phyloP scores from a whole-genome alignment of 805 yeast genomes.

The Zygosaccharomyces kombuchaensis region DNA sequence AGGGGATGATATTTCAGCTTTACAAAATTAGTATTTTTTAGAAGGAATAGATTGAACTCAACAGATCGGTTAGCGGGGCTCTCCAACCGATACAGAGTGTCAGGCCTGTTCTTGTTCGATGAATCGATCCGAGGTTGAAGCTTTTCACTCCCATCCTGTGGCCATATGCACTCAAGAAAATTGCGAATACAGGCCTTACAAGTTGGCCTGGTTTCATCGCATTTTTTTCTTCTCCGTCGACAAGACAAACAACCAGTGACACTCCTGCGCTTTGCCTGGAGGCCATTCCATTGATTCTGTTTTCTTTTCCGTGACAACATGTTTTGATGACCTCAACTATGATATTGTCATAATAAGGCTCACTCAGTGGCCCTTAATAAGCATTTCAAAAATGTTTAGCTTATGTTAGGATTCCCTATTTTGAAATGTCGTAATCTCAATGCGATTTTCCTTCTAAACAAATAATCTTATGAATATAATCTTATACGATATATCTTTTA shows the following conservation, averaged over 20 bases:
- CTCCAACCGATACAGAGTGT: too few relatives aligned
- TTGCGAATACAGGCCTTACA: slow-evolving; percentile 12
- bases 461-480: too few relatives aligned
- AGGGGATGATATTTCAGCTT: not conserved
- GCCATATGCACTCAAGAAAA: slow-evolving; percentile 13
- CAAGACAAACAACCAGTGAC: slow-evolving; percentile 12
- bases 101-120: too few relatives aligned
- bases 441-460: too few relatives aligned
- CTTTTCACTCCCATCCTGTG: not conserved
- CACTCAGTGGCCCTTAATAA: too few relatives aligned
- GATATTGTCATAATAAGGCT: not conserved
- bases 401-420: too few relatives aligned
- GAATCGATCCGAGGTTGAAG: not conserved
- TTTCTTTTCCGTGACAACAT: not conserved
- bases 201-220: slow-evolving; percentile 11
- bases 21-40: slow-evolving; percentile 2
- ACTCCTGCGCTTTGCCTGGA: slow-evolving; percentile 7
- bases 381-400: too few relatives aligned
- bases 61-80: not conserved
- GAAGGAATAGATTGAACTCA: slow-evolving; percentile 3
- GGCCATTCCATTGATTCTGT: not conserved
- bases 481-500: too few relatives aligned
- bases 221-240: slow-evolving; percentile 12
- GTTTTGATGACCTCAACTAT: not conserved
- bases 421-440: too few relatives aligned